A percentile compares a stretch with the other conserved stretches of the same genome.
phyloP scores from a whole-genome alignment of 2,329 filamentous ascomycete genomes.

The Penicillium janthinellum region DNA sequence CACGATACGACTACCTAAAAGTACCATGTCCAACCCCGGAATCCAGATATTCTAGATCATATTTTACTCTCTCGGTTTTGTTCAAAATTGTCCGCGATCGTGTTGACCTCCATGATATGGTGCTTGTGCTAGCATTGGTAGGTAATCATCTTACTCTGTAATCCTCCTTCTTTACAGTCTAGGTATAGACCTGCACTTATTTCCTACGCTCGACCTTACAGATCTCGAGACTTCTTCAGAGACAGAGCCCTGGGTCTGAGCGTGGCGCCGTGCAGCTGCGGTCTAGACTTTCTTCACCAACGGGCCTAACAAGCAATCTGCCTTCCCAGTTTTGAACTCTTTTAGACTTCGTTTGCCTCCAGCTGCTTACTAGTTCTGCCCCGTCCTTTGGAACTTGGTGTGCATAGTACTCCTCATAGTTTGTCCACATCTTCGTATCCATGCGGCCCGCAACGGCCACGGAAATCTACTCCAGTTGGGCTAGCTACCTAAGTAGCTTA shows the following conservation, averaged over 20 bases:
- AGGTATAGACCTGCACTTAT: background rate
- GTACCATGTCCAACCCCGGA: background rate
- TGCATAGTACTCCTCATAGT: background rate
- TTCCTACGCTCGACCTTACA: background rate
- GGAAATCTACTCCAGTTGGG: background rate
- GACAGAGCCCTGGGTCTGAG: background rate
- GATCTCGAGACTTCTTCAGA: background rate
- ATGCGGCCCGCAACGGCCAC: background rate
- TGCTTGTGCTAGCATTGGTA: background rate
- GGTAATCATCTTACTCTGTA: too few relatives aligned
- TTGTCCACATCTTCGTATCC: background rate
- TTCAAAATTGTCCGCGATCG: background rate
- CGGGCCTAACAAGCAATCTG: background rate
- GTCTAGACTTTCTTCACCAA: background rate
- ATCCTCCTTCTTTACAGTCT: background rate
- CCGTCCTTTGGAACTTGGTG: background rate
- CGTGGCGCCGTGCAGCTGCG: background rate
- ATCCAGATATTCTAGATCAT: background rate
- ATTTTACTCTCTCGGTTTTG: background rate
- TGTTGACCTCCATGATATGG: background rate
- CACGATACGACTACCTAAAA: background rate
- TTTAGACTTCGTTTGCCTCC: constrained; percentile 3
- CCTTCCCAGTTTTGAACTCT: background rate
- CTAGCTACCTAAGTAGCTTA: background rate
- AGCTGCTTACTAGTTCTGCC: background rate